Evolutionary conservation across 495 filamentous ascomycete genomes (phyloP).

Genomic region (Lindgomyces ingoldianus): DNA sequence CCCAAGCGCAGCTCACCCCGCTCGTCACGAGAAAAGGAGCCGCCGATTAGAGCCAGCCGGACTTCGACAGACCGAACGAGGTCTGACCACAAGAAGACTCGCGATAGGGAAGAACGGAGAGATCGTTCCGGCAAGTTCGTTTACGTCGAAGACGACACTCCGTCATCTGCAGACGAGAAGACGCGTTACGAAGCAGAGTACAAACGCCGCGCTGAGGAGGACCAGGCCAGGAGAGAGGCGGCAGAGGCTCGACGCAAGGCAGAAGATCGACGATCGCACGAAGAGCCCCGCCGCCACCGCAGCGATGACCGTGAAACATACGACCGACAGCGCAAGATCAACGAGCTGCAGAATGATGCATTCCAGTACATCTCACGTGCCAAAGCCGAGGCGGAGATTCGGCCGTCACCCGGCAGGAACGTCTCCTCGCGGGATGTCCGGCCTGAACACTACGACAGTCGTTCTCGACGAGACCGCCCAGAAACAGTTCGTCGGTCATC

Average conservation of each 20-base stretch:
- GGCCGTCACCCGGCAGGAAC: constrained; percentile 27
- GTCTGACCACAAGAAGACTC: constrained; percentile 34
- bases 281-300: constrained; percentile 14
- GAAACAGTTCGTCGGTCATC: constrained; percentile 33
- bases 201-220: constrained; percentile 28
- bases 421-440: constrained; percentile 32
- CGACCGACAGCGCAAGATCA: constrained; percentile 28
- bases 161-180: constrained; percentile 30
- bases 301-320: constrained; percentile 13
- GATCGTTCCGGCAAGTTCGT: constrained; percentile 30
- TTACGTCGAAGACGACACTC: constrained; percentile 29
- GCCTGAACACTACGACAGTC: constrained; percentile 17
- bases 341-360: constrained; percentile 13
- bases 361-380: constrained; percentile 25
- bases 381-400: constrained; percentile 18
- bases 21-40: constrained; percentile 30
- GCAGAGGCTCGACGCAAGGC: constrained; percentile 27
- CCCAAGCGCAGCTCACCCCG: constrained; percentile 30
- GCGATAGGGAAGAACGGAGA: constrained; percentile 36
- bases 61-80: constrained; percentile 31
- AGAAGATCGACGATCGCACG: constrained; percentile 23
- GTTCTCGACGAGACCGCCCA: constrained; percentile 13
- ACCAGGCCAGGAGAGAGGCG: constrained; percentile 8
- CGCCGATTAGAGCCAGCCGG: constrained; percentile 12
- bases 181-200: constrained; percentile 28